Base-by-base conservation (phyloP, 768 basidiomycete genomes). In the Boletellus sp. region DNA sequence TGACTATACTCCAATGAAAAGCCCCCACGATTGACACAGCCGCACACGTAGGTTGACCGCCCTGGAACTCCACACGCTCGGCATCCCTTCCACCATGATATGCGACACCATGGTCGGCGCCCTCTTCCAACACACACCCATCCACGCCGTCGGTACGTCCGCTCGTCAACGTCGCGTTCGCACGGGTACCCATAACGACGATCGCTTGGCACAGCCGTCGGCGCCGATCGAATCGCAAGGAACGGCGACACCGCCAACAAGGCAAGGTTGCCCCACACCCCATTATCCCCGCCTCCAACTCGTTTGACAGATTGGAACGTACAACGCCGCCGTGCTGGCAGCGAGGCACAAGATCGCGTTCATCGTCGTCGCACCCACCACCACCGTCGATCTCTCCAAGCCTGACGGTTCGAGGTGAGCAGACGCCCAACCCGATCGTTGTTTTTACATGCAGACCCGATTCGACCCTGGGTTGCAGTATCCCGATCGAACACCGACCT, bases 181-280 rank as follows among this genome's bases (percentile, higher is more conserved):
- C 32, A 26, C 3, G 13, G 2, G 4, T 16, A n/a, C 42, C 32
- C 19, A 17, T 23, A 42, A 45, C 22, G 22, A 34, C 12, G 11
- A 47, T 32, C 15, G 38, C 26, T 28, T 47, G 2, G 6, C 32
- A 31, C 55, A 88, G 90, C 76, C 47, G 92, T 94, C 33, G 91
- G 92, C 34, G 90, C 92, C 15, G 92, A 94, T 64, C 75, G 93
- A 51, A 84, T 98, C 56, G 90, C 92, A 2, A 79, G 73, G 64
- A 97, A 98, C 61, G 95, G 95, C 4, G 95, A 97, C 71, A 97
- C 95, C 1, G 95, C 95, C 15, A 98, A 98, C 77, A 98, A 98
- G 75, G 83, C 80, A 50, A 20, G 6, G 31, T 5, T 24, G 1
- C 32, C 16, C 46, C 24, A 19, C 19, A 39, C 39, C 16, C 33